Base-by-base conservation (phyloP, 1,139 yeast genomes). In the Saccharomyces hybrid region DNA sequence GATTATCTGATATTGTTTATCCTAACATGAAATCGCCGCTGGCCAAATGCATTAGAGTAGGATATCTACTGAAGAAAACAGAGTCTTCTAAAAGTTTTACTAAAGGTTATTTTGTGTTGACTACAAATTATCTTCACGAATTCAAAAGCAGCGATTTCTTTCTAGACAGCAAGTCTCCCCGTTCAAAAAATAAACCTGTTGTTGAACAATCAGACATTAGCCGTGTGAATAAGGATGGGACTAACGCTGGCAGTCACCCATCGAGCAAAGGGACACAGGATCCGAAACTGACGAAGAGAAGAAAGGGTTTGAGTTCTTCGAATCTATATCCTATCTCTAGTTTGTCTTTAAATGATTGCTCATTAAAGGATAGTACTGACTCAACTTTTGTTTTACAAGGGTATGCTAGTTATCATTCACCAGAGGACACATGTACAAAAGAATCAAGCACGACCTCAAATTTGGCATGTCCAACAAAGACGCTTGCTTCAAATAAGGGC, bases 91-190 rank as follows among this genome's bases (percentile, higher is more conserved):
- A 84, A 67, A 81, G 79, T 52, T 84, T 84, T 66, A 76, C 81
- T 2, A 78, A 79, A 62, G 80, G 82, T 28, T 85, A 83, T 76
- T 86, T 81, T 63, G 86, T 86, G 16, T 72, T 86, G 53, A 84
- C 91, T 3, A 79, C 87, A 61, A 82, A 81, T 61, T 84, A 76
- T 58, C 70, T 86, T 48, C 91, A 85, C 68, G 91, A 86, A 66
- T 86, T 84, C 70, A 82, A 80, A 66, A 74, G 83, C 1, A 71
- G 77, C 31, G 86, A 84, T 65, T 73, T 87, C 49, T 78, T 79
- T 61, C 81, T 81, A 60, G 83, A 82, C 62, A 48, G 54, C 57
- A 32, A 56, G 55, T 25, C 62, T 59, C 28, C 14, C 25, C 26
- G 19, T 26, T 6, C 42, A 51, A 29, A 50, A 51, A 13, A 42